A percentile compares a stretch with the other conserved stretches of the same genome.
phyloP scores from a whole-genome alignment of 106 monocot genomes.

The Hemerocallis citrina region DNA sequence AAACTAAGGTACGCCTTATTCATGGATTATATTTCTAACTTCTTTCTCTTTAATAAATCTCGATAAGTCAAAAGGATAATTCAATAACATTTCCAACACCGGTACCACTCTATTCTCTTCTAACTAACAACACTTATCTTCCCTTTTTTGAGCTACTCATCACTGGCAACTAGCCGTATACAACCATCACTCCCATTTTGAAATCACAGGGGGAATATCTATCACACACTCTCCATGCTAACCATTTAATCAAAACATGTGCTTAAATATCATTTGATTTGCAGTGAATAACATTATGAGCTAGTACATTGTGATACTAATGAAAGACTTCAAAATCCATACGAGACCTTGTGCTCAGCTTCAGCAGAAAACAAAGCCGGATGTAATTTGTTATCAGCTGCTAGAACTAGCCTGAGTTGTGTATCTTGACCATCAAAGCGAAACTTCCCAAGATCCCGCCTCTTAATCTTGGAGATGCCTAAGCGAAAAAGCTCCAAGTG shows the following conservation, averaged over 20 bases:
- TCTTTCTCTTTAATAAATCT: too few species aligned
- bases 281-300: neutral
- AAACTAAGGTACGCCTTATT: too few species aligned
- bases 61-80: too few species aligned
- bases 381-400: constrained; percentile 78
- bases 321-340: neutral
- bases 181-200: too few species aligned
- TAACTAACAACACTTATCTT: neutral
- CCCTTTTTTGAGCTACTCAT: neutral
- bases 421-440: constrained; percentile 43
- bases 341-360: constrained; percentile 83
- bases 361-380: constrained; percentile 81
- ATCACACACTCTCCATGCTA: neutral
- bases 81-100: too few species aligned
- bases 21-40: too few species aligned
- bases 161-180: neutral
- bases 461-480: constrained; percentile 60
- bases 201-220: neutral
- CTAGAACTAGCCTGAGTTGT: constrained; percentile 55
- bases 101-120: too few species aligned
- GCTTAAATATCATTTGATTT: neutral
- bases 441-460: constrained; percentile 48
- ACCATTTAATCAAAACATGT: neutral
- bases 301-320: neutral
- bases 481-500: constrained; percentile 80